These are phyloP conservation scores for Fusarium denticulatum DNA, from an alignment of 2,329 filamentous ascomycete genomes.

Conservation along the genomic window DNA sequence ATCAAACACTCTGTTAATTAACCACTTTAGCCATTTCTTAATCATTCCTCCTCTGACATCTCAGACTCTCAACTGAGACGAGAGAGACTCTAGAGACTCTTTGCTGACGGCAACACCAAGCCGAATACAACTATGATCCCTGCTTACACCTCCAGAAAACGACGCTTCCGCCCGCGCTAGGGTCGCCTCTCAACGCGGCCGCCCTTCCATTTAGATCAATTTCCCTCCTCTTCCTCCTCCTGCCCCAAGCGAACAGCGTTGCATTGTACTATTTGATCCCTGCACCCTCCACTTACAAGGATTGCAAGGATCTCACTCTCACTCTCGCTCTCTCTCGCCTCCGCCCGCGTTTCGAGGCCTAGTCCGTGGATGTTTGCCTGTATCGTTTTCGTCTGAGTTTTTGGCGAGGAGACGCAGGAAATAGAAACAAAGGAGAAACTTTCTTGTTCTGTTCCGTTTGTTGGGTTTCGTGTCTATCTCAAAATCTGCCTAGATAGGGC, in stretches of 20 bases:
- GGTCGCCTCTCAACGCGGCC: constrained; percentile 36
- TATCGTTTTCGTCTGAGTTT: constrained; percentile 14
- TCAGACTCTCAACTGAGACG: background rate
- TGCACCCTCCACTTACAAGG: constrained; percentile 12
- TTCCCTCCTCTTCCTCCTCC: background rate
- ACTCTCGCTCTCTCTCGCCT: constrained; percentile 5
- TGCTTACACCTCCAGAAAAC: background rate
- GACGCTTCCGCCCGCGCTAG: constrained; percentile 18
- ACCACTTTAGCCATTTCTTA: constrained; percentile 1
- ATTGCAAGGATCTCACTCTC: background rate
- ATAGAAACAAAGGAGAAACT: constrained; percentile 10
- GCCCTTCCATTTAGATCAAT: constrained; percentile 29
- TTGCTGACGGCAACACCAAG: constrained; percentile 19
- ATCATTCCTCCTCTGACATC: background rate
- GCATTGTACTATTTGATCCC: constrained; percentile 7
- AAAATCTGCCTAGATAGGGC: constrained; percentile 15
- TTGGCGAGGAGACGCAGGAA: constrained; percentile 7
- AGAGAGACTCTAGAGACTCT: background rate
- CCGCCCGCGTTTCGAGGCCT: constrained; percentile 28
- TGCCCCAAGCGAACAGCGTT: constrained; percentile 27
- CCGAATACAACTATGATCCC: background rate
- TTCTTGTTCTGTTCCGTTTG: background rate
- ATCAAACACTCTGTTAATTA: constrained; percentile 8
- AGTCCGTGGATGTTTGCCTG: constrained; percentile 15
- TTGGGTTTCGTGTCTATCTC: background rate